Conservation (phyloP, 2,329 filamentous ascomycete species). For the Colletotrichum melonis region DNA sequence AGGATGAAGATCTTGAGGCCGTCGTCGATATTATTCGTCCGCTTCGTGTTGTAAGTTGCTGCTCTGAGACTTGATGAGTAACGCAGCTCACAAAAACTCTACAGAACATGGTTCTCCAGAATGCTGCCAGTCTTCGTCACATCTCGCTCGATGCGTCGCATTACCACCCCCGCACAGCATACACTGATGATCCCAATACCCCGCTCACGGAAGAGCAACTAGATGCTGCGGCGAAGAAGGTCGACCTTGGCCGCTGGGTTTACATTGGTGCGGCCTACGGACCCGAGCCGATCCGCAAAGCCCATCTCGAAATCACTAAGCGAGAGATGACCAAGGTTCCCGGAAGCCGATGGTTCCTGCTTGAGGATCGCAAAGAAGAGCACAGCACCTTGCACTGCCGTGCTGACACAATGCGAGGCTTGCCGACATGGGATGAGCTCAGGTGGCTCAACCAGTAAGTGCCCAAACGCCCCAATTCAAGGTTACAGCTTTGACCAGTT, state of each 20-base stretch:
- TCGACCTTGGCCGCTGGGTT: conserved; percentile 56
- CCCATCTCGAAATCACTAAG: conserved; percentile 27
- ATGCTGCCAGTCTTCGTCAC: conserved; percentile 57
- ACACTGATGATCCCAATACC: conserved; percentile 36
- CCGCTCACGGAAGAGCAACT: conserved; percentile 51
- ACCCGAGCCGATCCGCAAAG: conserved; percentile 40
- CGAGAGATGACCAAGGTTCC: conserved; percentile 25
- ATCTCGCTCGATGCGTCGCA: conserved; percentile 55
- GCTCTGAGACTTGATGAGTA: background rate
- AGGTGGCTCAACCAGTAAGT: conserved; percentile 46
- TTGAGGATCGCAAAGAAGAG: conserved; percentile 33
- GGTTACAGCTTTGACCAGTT: background rate
- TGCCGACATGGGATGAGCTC: conserved; percentile 51
- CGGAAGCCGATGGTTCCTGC: conserved; percentile 26
- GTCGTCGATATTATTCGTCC: conserved; percentile 51
- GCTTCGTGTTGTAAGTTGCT: conserved; percentile 36
- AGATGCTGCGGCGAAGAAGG: conserved; percentile 51
- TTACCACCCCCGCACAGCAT: conserved; percentile 44
- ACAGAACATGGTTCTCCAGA: conserved; percentile 50
- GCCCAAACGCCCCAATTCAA: no score
- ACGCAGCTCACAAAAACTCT: background rate
- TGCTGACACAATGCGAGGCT: conserved; percentile 40
- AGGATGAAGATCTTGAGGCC: conserved; percentile 47
- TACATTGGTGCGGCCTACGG: conserved; percentile 57
- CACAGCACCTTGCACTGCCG: conserved; percentile 45